Evolutionary conservation across 805 yeast species (phyloP).

Genomic region (Phaffomyces thermotolerans): DNA sequence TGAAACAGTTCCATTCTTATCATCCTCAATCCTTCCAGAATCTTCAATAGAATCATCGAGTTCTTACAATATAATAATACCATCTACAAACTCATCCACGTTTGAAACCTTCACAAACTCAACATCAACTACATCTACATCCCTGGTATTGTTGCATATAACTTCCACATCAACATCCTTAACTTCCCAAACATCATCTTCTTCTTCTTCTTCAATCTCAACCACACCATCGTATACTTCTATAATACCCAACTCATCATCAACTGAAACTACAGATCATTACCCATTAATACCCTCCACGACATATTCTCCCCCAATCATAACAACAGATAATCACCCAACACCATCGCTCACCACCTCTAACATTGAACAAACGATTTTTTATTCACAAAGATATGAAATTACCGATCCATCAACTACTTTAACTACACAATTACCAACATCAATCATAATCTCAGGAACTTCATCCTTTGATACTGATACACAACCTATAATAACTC

Average conservation of each 20-base stretch:
- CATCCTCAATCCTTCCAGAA: not conserved
- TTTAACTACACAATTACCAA: slow-evolving; percentile 15
- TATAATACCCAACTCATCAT: not conserved
- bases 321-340: not conserved
- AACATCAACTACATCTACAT: not conserved
- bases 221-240: not conserved
- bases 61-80: not conserved
- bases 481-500: slow-evolving; percentile 10
- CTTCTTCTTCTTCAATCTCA: not conserved
- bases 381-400: slow-evolving; percentile 15
- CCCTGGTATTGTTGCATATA: not conserved
- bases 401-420: slow-evolving; percentile 17
- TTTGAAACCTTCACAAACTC: not conserved
- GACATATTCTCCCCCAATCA: not conserved
- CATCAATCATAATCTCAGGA: slow-evolving; percentile 8
- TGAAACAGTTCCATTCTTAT: not conserved
- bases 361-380: slow-evolving; percentile 8
- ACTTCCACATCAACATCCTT: no score
- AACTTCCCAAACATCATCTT: no score
- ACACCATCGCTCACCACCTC: not conserved
- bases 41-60: not conserved
- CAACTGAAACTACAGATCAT: not conserved
- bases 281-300: not conserved
- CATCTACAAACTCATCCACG: not conserved
- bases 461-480: not conserved